These are phyloP conservation scores for Malus fusca DNA, from an alignment of 306 rosid genomes.

Conservation along the genomic window DNA sequence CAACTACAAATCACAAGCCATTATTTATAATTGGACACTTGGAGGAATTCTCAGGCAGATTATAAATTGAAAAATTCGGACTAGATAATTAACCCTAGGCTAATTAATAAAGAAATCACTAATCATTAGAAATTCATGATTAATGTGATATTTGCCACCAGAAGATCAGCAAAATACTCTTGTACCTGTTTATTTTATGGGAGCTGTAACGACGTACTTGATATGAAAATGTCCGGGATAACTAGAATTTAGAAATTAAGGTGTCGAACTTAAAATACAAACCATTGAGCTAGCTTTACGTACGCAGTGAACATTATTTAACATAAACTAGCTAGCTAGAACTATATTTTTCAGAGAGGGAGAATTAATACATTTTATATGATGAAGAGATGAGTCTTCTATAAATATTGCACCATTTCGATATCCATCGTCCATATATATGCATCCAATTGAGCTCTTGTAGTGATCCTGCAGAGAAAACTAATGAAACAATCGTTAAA, in stretches of 20 bases:
- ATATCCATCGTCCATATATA: background rate
- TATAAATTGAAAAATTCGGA: no score
- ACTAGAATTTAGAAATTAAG: background rate
- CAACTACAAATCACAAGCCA: no score
- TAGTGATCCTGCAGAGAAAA: background rate
- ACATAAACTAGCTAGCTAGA: background rate
- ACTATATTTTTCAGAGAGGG: background rate
- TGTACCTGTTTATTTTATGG: no score
- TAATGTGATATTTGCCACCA: no score
- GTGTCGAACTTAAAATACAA: background rate
- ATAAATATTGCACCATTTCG: background rate
- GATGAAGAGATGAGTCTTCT: background rate
- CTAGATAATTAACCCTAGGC: no score
- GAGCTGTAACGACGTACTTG: background rate
- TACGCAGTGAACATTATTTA: conserved; percentile 2
- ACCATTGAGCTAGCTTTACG: background rate
- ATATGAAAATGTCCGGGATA: background rate
- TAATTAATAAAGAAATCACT: no score
- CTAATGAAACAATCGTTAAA: background rate
- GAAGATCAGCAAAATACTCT: no score
- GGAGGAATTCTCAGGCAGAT: no score
- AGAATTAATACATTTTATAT: background rate
- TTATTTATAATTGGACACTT: no score
- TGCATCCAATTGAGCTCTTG: background rate
- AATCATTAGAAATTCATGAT: no score